These are phyloP conservation scores for Pyrus communis DNA, from an alignment of 306 rosid species.

Conservation along the genomic window DNA sequence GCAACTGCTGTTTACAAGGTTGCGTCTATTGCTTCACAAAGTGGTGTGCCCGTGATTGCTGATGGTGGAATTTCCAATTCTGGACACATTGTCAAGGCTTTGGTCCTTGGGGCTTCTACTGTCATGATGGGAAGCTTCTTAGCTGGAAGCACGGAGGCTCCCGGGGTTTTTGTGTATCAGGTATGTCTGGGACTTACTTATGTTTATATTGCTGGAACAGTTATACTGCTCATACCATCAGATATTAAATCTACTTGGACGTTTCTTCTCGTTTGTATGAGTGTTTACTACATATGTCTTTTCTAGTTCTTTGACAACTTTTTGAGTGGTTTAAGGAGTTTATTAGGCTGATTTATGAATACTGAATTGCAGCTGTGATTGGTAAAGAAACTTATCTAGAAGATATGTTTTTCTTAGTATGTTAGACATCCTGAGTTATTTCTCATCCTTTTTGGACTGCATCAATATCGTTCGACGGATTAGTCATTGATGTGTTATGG, in stretches of 20 bases:
- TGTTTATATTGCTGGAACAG: neutral
- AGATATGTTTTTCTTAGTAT: neutral
- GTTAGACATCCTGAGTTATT: neutral
- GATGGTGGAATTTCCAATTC: conserved; percentile 94
- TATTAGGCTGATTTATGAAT: neutral
- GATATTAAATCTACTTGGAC: neutral
- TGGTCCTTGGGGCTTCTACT: conserved; percentile 79
- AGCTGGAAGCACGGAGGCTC: conserved; percentile 89
- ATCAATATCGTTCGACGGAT: neutral
- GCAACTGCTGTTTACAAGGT: conserved; percentile 92
- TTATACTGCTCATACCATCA: neutral
- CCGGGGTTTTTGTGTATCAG: conserved; percentile 72
- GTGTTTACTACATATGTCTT: neutral
- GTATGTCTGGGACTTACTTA: conserved; percentile 22
- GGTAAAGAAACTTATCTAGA: neutral
- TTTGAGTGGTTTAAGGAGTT: neutral
- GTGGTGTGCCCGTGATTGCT: conserved; percentile 79
- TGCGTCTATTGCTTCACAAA: conserved; percentile 60
- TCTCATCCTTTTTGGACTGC: neutral
- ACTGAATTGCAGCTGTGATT: neutral
- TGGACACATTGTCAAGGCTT: conserved; percentile 86
- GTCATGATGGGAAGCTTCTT: conserved; percentile 97
- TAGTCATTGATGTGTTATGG: neutral
- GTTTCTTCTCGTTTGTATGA: neutral
- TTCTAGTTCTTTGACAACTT: neutral